Evolutionary conservation across 768 basidiomycete species (phyloP), one percentile per base, ranked within the genome.

Genomic region (Suillus fuscotomentosus): DNA sequence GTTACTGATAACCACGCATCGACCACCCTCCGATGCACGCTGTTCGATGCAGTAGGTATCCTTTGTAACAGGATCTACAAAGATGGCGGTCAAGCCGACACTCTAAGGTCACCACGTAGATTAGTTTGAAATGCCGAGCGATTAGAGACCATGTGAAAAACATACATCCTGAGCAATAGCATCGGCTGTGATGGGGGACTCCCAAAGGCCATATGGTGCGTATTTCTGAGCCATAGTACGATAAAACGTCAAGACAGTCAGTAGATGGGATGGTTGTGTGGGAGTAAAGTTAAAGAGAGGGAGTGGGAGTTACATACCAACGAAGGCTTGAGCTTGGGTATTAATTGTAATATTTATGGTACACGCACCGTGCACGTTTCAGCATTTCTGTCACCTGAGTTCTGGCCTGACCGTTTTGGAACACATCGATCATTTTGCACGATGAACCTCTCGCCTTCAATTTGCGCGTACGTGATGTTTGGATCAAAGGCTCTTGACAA

Each of bases 151-250:
- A 24, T 65, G 62, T n/a, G 71, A 68, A 24, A 64, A 43, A 67
- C 79, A 70, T 56, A 82, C 82, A 55, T 77, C 76, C 70, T 82
- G 77, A 3, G 83, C 80, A 64, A 89, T 79, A 39, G 79, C 75
- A 48, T 86, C 83, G 22, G 84, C 76, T 2, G 82, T 81, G 62
- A 90, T 81, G 7, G 84, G 81, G 2, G 87, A 87, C 5, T 77
- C 73, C 88, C 89, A 91, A 22, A 82, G 83, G 31, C 88, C 89
- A 69, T 81, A 90, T 0, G 87, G 84, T 7, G 86, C 85, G 0
- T 66, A 59, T 9, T 66, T 70, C 48, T 57, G 62, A 51, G 63
- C 31, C 68, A 70, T 72, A 38, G 54, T 62, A 27, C 17, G 6
- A 42, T 39, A 22, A 15, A 62, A n/a, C 20, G 22, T 24, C n/a